Base-by-base conservation (phyloP, 768 basidiomycete genomes). In the Dacryopinax primogenitus region DNA sequence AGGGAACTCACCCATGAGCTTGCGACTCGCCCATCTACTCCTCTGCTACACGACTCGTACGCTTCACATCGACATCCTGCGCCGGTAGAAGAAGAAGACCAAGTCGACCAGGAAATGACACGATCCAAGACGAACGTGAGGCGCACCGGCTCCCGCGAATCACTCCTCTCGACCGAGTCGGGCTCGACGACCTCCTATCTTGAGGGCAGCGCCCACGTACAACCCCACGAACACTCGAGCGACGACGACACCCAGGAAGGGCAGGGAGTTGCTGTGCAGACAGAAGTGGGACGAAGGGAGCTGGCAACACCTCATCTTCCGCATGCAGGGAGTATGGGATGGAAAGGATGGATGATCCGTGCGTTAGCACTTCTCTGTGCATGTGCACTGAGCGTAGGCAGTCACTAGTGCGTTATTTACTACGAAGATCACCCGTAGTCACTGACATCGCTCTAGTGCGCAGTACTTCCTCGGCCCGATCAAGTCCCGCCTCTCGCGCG, bases 401-500 rank as follows among this genome's bases (percentile, higher is more conserved):
- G 86, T 67, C 88, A 90, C 72, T 89, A 87, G 87, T 87, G 70
- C 47, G 82, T 75, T 37, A 37, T 18, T 9, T 18, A 18, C 36
- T 37, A 18, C 18, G 36, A 9, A 37, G 11, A 37, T 9, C 18
- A 18, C 36, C 18, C 41, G 23, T 44, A 15, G 18, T 23, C 41
- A 18, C 41, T 37, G 18, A 18, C 23, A 28, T 34, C 45, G 21
- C 39, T 35, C 41, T 34, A 90, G 87, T 72, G 86, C 84, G 16
- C 80, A 82, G 1, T 86, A 91, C 70, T 83, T 87, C 4, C 80
- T 93, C 1, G 88, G 87, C 0, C 90, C 90, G 11, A 76, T 92
- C 65, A 91, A 92, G 75, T 86, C 83, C 44, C 78, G 83, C 21
- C 76, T 88, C 6, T 77, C 81, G 3, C 79, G 83, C 44, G 87